Evolutionary conservation across 2,329 filamentous ascomycete species (phyloP), one percentile per base, ranked within the genome.

Genomic region (Ploettnerulaceae sp.): DNA sequence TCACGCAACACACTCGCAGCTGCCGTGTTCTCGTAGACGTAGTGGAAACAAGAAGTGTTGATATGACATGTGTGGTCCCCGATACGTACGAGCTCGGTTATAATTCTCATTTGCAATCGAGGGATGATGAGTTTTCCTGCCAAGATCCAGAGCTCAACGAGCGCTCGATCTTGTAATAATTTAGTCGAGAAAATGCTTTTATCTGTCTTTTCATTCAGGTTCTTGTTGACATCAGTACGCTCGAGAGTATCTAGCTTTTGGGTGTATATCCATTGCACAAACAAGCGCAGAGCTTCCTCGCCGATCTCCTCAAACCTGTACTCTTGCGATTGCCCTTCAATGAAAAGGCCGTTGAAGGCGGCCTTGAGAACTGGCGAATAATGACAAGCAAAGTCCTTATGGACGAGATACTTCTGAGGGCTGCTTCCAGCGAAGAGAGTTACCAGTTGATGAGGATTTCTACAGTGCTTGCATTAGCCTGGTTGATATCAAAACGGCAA

Each of bases 191-290:
- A 32, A 21, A 15, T 3, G 32, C 26, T 25, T 33, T 9, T 12
- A n/a, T n/a, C 12, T 14, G 20, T 38, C 14, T 6, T 3, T 26
- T 38, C 36, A 3, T n/a, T 7, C 6, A 9, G 5, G 11, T 25
- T 21, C 7, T 41, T 35, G 5, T 21, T 7, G 14, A 31, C 22
- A 5, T 37, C 14, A 35, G 15, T 9, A 8, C 5, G 22, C 3
- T 18, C 11, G 3, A 28, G 18, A 9, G 36, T 17, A 11, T 43
- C 42, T 8, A 53, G n/a, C 17, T 31, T 46, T 11, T 53, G 39
- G 8, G 36, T 47, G 9, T 53, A 51, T 2, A 54, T 7, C 48
- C 48, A 56, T 8, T 56, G 28, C 5, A 48, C 28, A 2, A 50
- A 8, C 3, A 51, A 20, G 7, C 22, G 31, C 14, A 56, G 33